Percentiles rank a stretch among this genome's conserved stretches.
Evolutionary conservation across 116 monocot species (phyloP).

Genomic region (Papilionanthe hybrid): DNA sequence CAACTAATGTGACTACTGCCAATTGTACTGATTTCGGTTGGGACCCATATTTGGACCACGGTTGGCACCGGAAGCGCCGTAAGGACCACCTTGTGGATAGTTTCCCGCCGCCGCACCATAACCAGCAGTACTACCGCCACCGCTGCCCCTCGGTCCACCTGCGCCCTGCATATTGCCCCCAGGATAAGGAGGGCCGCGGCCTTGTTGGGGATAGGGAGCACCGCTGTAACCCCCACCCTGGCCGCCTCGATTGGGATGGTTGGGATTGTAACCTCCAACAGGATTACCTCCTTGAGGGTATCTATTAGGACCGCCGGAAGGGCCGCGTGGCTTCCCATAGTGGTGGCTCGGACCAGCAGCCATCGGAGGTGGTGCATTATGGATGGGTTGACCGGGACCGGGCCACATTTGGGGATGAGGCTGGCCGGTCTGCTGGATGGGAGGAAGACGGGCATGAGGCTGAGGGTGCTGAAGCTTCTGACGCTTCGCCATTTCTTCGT

Average conservation of each 20-base stretch:
- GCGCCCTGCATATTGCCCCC: conserved; percentile 36
- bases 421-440: conserved; percentile 76
- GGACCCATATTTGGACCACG: conserved; percentile 60
- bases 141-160: conserved; percentile 44
- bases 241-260: conserved; percentile 65
- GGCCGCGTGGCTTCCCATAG: conserved; percentile 58
- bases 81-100: conserved; percentile 69
- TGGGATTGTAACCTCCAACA: conserved; percentile 66
- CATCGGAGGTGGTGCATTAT: conserved; percentile 46
- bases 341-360: conserved; percentile 64
- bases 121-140: conserved; percentile 23
- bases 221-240: conserved; percentile 52
- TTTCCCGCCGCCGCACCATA: conserved; percentile 49
- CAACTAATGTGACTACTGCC: conserved; percentile 5
- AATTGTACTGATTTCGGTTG: conserved; percentile 45
- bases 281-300: conserved; percentile 68
- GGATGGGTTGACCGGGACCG: conserved; percentile 56
- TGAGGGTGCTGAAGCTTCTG: conserved; percentile 89
- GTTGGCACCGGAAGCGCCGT: conserved; percentile 46
- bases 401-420: conserved; percentile 66
- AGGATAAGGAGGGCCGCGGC: conserved; percentile 31
- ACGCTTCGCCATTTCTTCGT: conserved; percentile 82
- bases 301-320: conserved; percentile 52
- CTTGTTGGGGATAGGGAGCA: conserved; percentile 63
- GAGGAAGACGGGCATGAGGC: conserved; percentile 82